Evolutionary conservation across 108 stramenopile genomes (phyloP).

Genomic region (Thalassiosira profunda): DNA sequence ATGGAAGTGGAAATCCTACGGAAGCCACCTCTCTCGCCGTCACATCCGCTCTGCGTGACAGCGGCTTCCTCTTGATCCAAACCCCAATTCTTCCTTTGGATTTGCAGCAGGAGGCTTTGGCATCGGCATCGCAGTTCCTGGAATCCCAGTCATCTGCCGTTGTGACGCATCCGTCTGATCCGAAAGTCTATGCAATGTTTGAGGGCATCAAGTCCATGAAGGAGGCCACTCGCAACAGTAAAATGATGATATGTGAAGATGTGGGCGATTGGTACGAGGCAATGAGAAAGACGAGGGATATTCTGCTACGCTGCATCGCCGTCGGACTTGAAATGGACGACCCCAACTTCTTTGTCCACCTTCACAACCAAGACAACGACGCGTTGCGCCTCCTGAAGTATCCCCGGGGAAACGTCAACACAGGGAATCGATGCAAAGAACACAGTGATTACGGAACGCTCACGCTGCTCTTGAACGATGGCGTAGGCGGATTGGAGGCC

Average conservation of each 20-base stretch:
- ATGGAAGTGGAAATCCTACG: constrained; percentile 14
- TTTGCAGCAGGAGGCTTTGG: constrained; percentile 54
- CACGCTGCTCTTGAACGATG: constrained; percentile 68
- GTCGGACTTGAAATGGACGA: constrained; percentile 56
- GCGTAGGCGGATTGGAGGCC: constrained; percentile 64
- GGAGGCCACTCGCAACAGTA: constrained; percentile 1
- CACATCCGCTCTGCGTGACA: constrained; percentile 46
- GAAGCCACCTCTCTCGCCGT: constrained; percentile 10
- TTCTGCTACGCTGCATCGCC: constrained; percentile 54
- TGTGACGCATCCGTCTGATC: constrained; percentile 70
- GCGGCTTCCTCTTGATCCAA: constrained; percentile 66
- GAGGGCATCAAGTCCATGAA: constrained; percentile 14
- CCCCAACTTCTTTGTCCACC: constrained; percentile 41
- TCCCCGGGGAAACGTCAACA: constrained; percentile 17
- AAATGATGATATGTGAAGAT: background rate
- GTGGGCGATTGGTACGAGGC: constrained; percentile 57
- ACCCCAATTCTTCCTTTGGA: constrained; percentile 38
- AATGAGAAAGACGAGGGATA: constrained; percentile 42
- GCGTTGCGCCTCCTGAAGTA: constrained; percentile 62
- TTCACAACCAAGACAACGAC: constrained; percentile 60
- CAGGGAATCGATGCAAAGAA: constrained; percentile 75
- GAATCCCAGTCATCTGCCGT: constrained; percentile 9
- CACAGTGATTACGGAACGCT: constrained; percentile 81
- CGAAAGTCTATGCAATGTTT: constrained; percentile 69
- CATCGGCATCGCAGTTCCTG: constrained; percentile 44